phyloP scores from a whole-genome alignment of 352 stramenopile species.

The Phytophthora nicotianae region DNA sequence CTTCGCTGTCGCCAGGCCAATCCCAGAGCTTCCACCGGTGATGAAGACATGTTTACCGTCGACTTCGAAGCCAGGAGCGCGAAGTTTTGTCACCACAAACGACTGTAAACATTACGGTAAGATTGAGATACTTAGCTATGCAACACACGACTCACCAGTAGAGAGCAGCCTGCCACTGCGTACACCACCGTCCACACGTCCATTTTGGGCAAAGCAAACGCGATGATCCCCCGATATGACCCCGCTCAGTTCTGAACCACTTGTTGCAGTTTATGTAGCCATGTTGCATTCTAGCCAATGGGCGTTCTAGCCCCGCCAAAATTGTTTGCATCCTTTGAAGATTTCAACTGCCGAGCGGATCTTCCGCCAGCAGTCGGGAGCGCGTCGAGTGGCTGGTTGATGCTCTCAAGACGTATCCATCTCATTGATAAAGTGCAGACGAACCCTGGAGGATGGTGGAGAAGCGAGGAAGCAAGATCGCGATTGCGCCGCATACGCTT shows the following conservation, averaged over 20 bases:
- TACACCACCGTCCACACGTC: conserved; percentile 26
- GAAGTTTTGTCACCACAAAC: conserved; percentile 25
- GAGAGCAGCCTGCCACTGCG: conserved; percentile 17
- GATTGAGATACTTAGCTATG: not conserved
- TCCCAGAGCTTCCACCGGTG: conserved; percentile 49
- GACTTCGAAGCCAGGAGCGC: conserved; percentile 36
- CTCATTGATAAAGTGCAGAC: conserved; percentile 12
- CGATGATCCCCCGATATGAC: not conserved
- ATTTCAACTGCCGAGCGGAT: conserved; percentile 27
- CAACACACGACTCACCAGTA: conserved; percentile 18
- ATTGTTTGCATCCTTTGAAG: conserved; percentile 20
- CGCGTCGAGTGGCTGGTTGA: conserved; percentile 8
- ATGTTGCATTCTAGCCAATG: conserved; percentile 20
- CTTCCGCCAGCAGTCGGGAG: conserved; percentile 29
- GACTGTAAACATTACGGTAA: conserved; percentile 12
- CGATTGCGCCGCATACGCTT: conserved; percentile 51
- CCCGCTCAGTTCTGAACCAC: not conserved
- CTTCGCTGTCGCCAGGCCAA: conserved; percentile 53
- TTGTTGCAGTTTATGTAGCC: conserved; percentile 20
- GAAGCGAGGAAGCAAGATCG: conserved; percentile 20
- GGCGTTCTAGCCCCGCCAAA: conserved; percentile 4
- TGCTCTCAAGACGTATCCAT: conserved; percentile 1
- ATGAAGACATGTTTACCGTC: conserved; percentile 51
- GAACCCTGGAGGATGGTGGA: conserved; percentile 16
- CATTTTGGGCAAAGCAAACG: conserved; percentile 7